Conservation (phyloP, 306 rosid genomes). For the Cucumis melo region DNA sequence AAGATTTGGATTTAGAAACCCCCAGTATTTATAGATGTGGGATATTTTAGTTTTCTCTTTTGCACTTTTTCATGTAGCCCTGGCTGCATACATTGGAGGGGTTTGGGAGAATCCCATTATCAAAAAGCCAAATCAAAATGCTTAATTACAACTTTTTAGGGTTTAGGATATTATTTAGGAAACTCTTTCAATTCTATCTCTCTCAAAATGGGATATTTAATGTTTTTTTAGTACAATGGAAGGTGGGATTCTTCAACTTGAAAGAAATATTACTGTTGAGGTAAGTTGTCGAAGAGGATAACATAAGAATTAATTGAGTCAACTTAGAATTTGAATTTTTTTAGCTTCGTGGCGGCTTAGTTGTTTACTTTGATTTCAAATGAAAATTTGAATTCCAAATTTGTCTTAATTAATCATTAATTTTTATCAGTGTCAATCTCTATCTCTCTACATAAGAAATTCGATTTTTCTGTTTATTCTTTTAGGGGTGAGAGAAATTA, state of each 20-base stretch:
- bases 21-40: neutral
- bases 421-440: neutral
- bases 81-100: neutral
- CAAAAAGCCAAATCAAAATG: neutral
- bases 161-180: no score
- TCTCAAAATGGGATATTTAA: no score
- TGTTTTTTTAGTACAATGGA: no score
- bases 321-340: no score
- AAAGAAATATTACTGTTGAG: no score
- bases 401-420: neutral
- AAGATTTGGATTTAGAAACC: neutral
- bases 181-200: no score
- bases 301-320: no score
- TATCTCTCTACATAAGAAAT: neutral
- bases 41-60: neutral
- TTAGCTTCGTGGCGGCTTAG: neutral
- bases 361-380: neutral
- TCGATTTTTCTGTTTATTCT: neutral
- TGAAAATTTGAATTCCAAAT: neutral
- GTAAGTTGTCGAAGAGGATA: no score
- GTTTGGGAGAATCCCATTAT: constrained; percentile 4
- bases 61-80: neutral
- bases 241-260: no score
- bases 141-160: neutral
- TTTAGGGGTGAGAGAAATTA: no score